Conservation (phyloP, 2,329 filamentous ascomycete species). For the Chrysoporthe austroafricana region DNA sequence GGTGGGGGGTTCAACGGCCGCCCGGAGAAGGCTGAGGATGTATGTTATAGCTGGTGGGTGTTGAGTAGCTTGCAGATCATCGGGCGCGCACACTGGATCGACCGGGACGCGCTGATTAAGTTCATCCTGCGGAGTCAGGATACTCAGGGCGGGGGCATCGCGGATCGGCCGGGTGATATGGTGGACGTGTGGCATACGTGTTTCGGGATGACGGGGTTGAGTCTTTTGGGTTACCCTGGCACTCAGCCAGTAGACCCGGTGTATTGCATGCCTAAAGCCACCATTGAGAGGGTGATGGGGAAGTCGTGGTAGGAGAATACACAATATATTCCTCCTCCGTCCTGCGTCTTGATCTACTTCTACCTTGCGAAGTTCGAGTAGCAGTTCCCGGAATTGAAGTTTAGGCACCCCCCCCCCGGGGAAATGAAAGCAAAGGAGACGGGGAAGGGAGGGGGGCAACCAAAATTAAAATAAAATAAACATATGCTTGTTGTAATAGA, state of each 20-base stretch:
- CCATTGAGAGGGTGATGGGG: conserved; percentile 62
- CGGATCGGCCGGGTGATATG: conserved; percentile 90
- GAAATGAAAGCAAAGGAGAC: too few relatives aligned
- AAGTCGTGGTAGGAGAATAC: conserved; percentile 34
- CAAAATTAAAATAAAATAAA: too few relatives aligned
- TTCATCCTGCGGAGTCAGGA: conserved; percentile 95
- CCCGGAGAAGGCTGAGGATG: conserved; percentile 94
- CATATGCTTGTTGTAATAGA: too few relatives aligned
- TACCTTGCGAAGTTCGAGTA: too few relatives aligned
- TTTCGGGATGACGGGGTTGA: conserved; percentile 87
- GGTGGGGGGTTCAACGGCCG: conserved; percentile 90
- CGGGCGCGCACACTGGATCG: conserved; percentile 87
- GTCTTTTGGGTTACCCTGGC: conserved; percentile 77
- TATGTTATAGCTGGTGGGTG: conserved; percentile 99
- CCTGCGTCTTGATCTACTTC: too few relatives aligned
- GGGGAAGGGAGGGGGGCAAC: too few relatives aligned
- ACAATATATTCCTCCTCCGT: neutral
- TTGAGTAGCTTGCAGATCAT: conserved; percentile 91
- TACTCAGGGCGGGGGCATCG: conserved; percentile 78
- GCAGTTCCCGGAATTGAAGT: too few relatives aligned
- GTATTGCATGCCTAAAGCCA: conserved; percentile 79
- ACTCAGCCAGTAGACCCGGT: conserved; percentile 82
- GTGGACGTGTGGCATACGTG: conserved; percentile 96
- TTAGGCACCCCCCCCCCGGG: too few relatives aligned
- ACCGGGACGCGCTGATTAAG: conserved; percentile 72